These are phyloP conservation scores for Spathaspora boniae DNA, from an alignment of 805 yeast species.

Conservation along the genomic window DNA sequence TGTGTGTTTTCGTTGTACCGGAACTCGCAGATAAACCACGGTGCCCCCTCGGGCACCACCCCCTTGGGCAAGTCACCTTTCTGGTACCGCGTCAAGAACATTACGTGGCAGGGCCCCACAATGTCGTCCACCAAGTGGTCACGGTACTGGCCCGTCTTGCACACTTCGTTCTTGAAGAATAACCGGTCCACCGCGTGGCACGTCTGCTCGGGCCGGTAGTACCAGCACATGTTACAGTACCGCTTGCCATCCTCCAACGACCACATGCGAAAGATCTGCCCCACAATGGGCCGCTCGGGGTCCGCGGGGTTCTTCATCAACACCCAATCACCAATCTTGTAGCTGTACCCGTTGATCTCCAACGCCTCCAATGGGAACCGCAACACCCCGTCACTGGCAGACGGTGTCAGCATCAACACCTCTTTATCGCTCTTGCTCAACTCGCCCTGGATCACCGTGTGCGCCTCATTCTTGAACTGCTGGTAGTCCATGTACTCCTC, in stretches of 20 bases:
- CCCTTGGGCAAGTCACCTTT: conserved; percentile 83
- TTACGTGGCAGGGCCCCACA: conserved; percentile 90
- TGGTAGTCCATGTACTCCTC: conserved; percentile 59
- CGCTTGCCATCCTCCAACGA: conserved; percentile 75
- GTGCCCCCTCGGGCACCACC: conserved; percentile 65
- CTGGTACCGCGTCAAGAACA: conserved; percentile 89
- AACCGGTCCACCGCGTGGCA: conserved; percentile 88
- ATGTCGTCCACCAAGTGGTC: conserved; percentile 89
- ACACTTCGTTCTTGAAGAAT: conserved; percentile 91
- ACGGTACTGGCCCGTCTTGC: conserved; percentile 94
- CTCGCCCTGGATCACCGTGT: conserved; percentile 59
- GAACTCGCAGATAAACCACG: conserved; percentile 89
- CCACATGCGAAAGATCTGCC: conserved; percentile 94
- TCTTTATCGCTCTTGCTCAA: conserved; percentile 79
- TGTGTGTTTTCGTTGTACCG: conserved; percentile 90
- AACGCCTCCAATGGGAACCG: conserved; percentile 80
- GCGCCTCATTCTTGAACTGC: conserved; percentile 59
- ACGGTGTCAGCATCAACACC: conserved; percentile 43
- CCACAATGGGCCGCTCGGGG: conserved; percentile 84
- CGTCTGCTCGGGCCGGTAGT: conserved; percentile 95
- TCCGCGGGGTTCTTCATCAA: conserved; percentile 85
- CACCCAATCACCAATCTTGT: conserved; percentile 94
- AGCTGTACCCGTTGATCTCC: conserved; percentile 65
- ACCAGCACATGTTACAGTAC: conserved; percentile 96
- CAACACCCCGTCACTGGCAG: conserved; percentile 47